Evolutionary conservation across 768 basidiomycete genomes (phyloP).

Genomic region (Rhizopogon rudus): DNA sequence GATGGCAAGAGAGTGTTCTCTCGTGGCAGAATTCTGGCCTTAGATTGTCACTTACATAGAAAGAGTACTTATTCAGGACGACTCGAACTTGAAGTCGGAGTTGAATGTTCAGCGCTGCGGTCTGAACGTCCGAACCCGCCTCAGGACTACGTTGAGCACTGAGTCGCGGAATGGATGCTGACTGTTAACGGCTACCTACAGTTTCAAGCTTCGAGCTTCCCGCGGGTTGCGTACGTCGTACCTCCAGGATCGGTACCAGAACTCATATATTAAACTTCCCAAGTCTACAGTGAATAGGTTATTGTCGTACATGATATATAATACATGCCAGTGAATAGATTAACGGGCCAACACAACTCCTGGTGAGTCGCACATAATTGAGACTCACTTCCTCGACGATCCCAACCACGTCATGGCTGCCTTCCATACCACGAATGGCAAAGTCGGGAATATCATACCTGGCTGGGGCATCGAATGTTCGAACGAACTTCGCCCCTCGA

Average conservation of each 20-base stretch:
- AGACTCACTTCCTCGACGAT: constrained; percentile 8
- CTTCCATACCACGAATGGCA: constrained; percentile 29
- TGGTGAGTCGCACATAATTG: background rate
- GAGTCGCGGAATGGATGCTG: too few species aligned
- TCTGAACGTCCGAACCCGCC: too few species aligned
- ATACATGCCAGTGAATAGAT: background rate
- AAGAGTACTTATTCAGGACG: too few species aligned
- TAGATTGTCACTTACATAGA: background rate
- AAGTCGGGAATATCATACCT: constrained; percentile 21
- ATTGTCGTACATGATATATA: background rate
- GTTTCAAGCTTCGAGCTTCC: too few species aligned
- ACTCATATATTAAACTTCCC: too few species aligned
- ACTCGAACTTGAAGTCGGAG: too few species aligned
- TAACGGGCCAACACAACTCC: background rate
- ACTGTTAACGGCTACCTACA: too few species aligned
- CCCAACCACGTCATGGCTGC: constrained; percentile 30
- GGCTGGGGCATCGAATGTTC: constrained; percentile 11
- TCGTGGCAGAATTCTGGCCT: constrained; percentile 12
- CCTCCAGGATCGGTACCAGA: too few species aligned
- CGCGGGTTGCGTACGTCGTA: too few species aligned
- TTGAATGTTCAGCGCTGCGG: background rate
- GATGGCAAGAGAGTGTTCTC: constrained; percentile 33
- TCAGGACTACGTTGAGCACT: too few species aligned
- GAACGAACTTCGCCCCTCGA: background rate
- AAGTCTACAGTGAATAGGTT: too few species aligned